Percentiles rank a stretch among this genome's conserved stretches.
These are phyloP conservation scores for Penicillium frequentans DNA, from an alignment of 2,329 filamentous ascomycete species.

Conservation along the genomic window DNA sequence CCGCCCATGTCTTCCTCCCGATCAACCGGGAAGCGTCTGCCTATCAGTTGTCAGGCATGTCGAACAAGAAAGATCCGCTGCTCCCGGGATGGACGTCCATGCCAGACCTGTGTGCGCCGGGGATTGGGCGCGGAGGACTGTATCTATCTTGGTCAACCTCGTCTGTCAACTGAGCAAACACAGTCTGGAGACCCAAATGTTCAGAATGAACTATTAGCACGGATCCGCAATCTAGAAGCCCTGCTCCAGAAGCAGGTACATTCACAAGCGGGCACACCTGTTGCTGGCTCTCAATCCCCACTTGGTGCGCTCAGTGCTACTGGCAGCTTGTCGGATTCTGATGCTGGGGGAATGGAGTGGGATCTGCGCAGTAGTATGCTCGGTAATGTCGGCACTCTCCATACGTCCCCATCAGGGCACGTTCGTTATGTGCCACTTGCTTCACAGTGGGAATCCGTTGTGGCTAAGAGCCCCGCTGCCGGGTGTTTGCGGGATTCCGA, in stretches of 20 bases:
- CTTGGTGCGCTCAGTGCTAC: constrained; percentile 27
- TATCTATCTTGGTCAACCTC: constrained; percentile 38
- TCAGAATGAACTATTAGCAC: constrained; percentile 34
- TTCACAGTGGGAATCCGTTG: constrained; percentile 33
- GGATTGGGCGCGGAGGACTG: constrained; percentile 39
- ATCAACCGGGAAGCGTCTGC: constrained; percentile 35
- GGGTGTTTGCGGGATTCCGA: constrained; percentile 28
- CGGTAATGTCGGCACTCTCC: constrained; percentile 30
- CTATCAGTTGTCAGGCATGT: constrained; percentile 44
- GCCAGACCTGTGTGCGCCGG: constrained; percentile 40
- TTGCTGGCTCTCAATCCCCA: constrained; percentile 25
- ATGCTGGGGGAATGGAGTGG: constrained; percentile 21
- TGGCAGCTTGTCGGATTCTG: constrained; percentile 28
- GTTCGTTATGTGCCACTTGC: constrained; percentile 37
- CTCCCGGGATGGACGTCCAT: constrained; percentile 40
- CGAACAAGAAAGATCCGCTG: constrained; percentile 43
- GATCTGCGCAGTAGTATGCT: constrained; percentile 21
- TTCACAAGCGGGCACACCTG: constrained; percentile 23
- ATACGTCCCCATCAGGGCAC: constrained; percentile 35
- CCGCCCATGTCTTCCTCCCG: constrained; percentile 26
- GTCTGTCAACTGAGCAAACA: constrained; percentile 28
- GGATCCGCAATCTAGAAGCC: constrained; percentile 38
- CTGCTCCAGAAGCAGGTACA: constrained; percentile 35
- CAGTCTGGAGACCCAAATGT: constrained; percentile 22
- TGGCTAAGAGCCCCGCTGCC: constrained; percentile 25